Evolutionary conservation across 805 yeast species (phyloP).

Genomic region (Lachancea thermotolerans): DNA sequence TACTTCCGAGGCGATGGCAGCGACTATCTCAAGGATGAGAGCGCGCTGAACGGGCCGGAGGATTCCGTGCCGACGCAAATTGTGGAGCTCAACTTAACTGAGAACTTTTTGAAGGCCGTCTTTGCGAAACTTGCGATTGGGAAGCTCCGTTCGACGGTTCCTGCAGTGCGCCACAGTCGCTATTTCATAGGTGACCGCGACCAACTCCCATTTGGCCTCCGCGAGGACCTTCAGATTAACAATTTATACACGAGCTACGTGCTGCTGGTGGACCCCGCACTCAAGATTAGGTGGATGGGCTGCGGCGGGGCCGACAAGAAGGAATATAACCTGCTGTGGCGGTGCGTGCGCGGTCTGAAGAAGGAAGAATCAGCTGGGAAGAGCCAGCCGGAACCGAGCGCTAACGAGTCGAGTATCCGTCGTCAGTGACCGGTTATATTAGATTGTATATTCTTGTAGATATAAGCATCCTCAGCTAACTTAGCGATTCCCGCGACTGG

Average conservation of each 20-base stretch:
- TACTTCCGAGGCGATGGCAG: constrained; percentile 41
- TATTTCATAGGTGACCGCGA: constrained; percentile 61
- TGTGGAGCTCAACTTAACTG: constrained; percentile 71
- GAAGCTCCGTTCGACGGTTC: constrained; percentile 39
- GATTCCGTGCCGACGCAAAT: constrained; percentile 45
- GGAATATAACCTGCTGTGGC: constrained; percentile 61
- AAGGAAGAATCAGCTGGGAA: constrained; percentile 32
- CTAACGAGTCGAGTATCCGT: too few relatives aligned
- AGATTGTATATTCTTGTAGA: too few relatives aligned
- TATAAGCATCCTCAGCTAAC: too few relatives aligned
- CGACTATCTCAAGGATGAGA: constrained; percentile 8
- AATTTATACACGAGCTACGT: constrained; percentile 81
- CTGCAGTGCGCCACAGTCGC: constrained; percentile 43
- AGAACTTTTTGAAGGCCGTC: constrained; percentile 60
- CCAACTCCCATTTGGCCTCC: constrained; percentile 48
- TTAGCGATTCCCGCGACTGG: too few relatives aligned
- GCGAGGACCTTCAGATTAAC: constrained; percentile 55
- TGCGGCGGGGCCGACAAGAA: constrained; percentile 71
- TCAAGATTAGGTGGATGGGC: constrained; percentile 84
- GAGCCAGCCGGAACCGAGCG: not conserved
- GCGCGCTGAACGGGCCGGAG: constrained; percentile 2
- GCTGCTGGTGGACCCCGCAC: constrained; percentile 65
- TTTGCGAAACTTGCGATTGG: constrained; percentile 49
- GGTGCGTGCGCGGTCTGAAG: constrained; percentile 52
- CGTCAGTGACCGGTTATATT: too few relatives aligned